These are phyloP conservation scores for Forsythia suspensa DNA, from an alignment of 257 asterid genomes.

Conservation along the genomic window DNA sequence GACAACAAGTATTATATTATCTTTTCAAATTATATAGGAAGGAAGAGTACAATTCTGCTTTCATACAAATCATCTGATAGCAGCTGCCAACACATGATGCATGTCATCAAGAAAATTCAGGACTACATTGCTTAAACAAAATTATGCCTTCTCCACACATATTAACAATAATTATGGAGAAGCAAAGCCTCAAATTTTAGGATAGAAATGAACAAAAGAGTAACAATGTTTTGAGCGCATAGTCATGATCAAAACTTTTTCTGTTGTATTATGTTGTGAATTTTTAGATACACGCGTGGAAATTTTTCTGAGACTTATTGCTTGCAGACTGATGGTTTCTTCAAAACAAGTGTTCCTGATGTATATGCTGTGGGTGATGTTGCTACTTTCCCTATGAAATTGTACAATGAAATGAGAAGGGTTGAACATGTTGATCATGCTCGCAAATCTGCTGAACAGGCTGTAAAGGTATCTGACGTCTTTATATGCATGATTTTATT, in stretches of 20 bases:
- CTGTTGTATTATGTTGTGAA: background rate
- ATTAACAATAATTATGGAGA: background rate
- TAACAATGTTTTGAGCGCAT: background rate
- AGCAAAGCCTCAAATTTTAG: background rate
- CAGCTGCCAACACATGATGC: too few species aligned
- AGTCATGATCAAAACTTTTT: background rate
- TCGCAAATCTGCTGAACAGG: conserved; percentile 97
- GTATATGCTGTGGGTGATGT: conserved; percentile 97
- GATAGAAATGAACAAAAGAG: background rate
- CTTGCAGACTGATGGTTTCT: conserved; percentile 85
- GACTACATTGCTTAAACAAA: background rate
- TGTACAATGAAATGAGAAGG: conserved; percentile 75
- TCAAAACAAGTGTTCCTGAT: conserved; percentile 71
- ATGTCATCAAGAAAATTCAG: too few species aligned
- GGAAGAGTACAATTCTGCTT: too few species aligned
- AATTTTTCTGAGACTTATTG: conserved; percentile 16
- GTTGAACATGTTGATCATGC: conserved; percentile 95
- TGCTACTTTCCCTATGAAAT: conserved; percentile 89
- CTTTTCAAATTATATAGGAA: too few species aligned
- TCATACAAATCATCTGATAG: too few species aligned
- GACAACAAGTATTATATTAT: too few species aligned
- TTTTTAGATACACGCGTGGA: background rate
- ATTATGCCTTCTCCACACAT: conserved; percentile 1
- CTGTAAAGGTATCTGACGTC: conserved; percentile 66
- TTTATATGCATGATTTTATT: conserved; percentile 3